Base-by-base conservation (phyloP, 768 basidiomycete species). In the Trametes cingulata region DNA sequence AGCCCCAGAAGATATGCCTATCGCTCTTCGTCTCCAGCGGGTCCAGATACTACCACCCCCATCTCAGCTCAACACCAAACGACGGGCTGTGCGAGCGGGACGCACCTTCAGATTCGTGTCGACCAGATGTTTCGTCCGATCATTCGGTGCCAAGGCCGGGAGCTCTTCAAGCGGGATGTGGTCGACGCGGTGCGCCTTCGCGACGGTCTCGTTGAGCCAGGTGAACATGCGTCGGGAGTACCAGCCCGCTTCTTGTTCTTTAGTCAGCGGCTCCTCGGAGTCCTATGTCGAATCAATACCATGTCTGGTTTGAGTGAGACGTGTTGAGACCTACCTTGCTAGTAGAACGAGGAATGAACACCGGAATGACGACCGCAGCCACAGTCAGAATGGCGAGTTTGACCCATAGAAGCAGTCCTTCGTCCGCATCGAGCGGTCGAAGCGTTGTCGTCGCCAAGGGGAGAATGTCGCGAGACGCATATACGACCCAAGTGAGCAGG, bases 381-480 rank as follows among this genome's bases (percentile, higher is more conserved):
- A 79, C 24, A 13, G 74, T 62, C 14, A 88, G 74, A 13, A 82
- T 46, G 17, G 59, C 68, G 3, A 85, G 60, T 66, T 85, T 81
- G 6, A 72, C 68, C 86, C 86, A 88, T n/a, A 86, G 70, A 36
- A 82, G 53, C 51, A 68, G 62, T 12, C 83, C 80, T 63, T 82
- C 81, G 1, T 67, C 66, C 1, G 69, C 64, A 63, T 90, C 87
- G 14, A 74, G 61, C 7, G 85, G 83, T 14, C 50, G 41, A 15
- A 76, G 71, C 12, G 74, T 76, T 66, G 76, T 85, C 0, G 85
- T 87, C 13, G 77, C 70, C 8, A 87, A 66, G 13, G 87, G 87
- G 65, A 76, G 84, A 2, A 88, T 52, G 66, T 84, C 80, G 19
- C 86, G 79, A 63, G 83, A 85, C 25, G 72, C 69, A 65, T 80